Conservation (phyloP, 108 stramenopile genomes). For the Nannochloropsis salina region DNA sequence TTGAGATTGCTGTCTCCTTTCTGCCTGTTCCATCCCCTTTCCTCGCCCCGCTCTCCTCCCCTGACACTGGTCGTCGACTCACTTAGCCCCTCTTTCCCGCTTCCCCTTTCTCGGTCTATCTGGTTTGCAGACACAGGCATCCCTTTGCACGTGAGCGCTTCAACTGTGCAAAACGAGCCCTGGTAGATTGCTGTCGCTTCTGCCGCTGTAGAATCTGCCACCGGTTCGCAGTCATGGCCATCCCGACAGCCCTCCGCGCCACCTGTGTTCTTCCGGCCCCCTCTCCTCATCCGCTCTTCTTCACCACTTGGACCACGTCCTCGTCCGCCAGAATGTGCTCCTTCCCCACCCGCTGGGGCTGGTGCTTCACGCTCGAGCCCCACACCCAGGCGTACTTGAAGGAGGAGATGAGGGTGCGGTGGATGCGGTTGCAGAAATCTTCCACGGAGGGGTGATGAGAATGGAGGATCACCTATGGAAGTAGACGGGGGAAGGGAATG, state of each 20-base stretch:
- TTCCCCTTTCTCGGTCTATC: neutral
- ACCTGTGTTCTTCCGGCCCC: neutral
- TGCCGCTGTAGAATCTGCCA: neutral
- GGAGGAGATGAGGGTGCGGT: slow-evolving; percentile 64
- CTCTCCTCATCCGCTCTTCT: slow-evolving; percentile 47
- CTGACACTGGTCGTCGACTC: neutral
- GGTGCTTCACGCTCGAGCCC: slow-evolving; percentile 86
- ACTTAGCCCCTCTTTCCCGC: neutral
- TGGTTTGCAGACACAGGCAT: too few species aligned
- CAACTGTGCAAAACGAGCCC: neutral
- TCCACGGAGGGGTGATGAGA: slow-evolving; percentile 82
- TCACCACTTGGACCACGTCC: slow-evolving; percentile 86
- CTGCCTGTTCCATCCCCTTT: neutral
- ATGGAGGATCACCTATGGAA: slow-evolving; percentile 70
- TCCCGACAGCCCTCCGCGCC: neutral
- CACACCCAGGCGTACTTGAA: slow-evolving; percentile 95
- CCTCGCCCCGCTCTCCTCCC: neutral
- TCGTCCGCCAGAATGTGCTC: slow-evolving; percentile 90
- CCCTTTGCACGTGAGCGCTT: neutral
- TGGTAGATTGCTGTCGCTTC: neutral
- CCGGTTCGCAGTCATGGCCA: neutral
- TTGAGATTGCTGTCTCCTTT: neutral
- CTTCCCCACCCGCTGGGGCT: slow-evolving; percentile 93
- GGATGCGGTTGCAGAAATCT: slow-evolving; percentile 92
- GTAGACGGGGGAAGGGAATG: neutral